phyloP scores from a whole-genome alignment of 2,329 filamentous ascomycete species.

The Monosporascus sp. region DNA sequence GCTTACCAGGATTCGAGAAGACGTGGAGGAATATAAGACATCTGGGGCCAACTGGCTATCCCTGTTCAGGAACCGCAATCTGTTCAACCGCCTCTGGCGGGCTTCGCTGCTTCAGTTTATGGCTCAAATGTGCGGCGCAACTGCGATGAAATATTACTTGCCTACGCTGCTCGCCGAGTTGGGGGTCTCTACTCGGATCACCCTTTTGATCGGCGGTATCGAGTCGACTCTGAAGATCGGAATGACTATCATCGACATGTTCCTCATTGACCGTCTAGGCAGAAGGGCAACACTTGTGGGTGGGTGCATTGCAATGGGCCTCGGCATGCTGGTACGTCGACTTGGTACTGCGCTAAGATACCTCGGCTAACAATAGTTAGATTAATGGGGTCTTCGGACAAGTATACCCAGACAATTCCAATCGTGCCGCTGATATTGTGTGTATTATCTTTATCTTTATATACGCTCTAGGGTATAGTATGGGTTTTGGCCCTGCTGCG shows the following conservation, averaged over 20 bases:
- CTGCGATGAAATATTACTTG: conserved; percentile 56
- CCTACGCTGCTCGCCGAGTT: conserved; percentile 47
- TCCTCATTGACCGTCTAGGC: conserved; percentile 49
- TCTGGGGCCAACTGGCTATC: conserved; percentile 35
- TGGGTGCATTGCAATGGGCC: conserved; percentile 47
- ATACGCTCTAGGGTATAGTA: conserved; percentile 52
- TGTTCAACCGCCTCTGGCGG: conserved; percentile 51
- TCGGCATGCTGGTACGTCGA: conserved; percentile 44
- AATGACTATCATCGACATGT: conserved; percentile 50
- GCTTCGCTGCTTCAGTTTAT: conserved; percentile 53
- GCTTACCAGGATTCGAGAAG: conserved; percentile 40
- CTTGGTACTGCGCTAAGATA: background rate
- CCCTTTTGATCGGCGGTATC: conserved; percentile 48
- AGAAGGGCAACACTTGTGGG: conserved; percentile 41
- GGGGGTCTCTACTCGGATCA: conserved; percentile 40
- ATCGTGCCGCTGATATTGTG: conserved; percentile 39
- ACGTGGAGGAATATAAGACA: conserved; percentile 32
- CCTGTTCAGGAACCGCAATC: conserved; percentile 41
- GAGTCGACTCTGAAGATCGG: conserved; percentile 54
- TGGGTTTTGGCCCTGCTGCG: conserved; percentile 50
- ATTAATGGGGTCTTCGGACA: conserved; percentile 49
- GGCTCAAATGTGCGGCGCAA: conserved; percentile 54
- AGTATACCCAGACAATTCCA: conserved; percentile 44
- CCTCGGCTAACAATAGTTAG: conserved; percentile 22
- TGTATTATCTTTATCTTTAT: conserved; percentile 53